Evolutionary conservation across 345 rosid species (phyloP).

Genomic region (Combretum micranthum): DNA sequence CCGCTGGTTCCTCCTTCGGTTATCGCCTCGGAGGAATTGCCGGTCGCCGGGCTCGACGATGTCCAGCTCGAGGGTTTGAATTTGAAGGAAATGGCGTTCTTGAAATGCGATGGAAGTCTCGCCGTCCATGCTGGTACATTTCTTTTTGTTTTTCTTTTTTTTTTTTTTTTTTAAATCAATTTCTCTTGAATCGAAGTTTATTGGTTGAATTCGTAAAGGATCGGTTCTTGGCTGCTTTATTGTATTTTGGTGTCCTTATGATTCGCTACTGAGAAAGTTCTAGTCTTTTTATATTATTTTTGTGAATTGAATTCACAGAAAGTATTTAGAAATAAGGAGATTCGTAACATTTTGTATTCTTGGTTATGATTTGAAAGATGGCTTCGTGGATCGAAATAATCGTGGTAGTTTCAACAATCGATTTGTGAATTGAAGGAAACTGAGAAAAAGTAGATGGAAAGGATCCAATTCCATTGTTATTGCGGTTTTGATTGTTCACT

Average conservation of each 20-base stretch:
- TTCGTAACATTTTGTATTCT: no score
- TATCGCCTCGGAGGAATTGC: constrained; percentile 29
- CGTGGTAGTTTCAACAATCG: no score
- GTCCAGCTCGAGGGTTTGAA: constrained; percentile 45
- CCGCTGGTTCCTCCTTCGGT: constrained; percentile 28
- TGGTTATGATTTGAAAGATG: no score
- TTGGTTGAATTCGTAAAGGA: not conserved
- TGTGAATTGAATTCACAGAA: no score
- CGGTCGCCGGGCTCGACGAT: constrained; percentile 33
- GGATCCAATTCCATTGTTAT: no score
- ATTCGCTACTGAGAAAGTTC: no score
- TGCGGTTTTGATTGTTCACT: not conserved
- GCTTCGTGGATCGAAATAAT: no score
- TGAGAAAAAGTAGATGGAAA: no score
- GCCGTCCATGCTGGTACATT: constrained; percentile 85
- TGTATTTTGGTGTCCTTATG: no score
- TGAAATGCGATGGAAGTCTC: constrained; percentile 81
- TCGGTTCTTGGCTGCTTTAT: not conserved
- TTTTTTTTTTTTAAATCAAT: not conserved
- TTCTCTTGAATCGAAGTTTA: not conserved
- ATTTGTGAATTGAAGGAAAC: no score
- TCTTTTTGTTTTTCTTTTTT: not conserved
- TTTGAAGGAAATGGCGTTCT: constrained; percentile 40
- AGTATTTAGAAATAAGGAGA: no score
- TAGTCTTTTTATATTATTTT: no score